Evolutionary conservation across 352 stramenopile genomes (phyloP), one percentile per base, ranked within the genome.

Genomic region (Globisporangium abappressorium): DNA sequence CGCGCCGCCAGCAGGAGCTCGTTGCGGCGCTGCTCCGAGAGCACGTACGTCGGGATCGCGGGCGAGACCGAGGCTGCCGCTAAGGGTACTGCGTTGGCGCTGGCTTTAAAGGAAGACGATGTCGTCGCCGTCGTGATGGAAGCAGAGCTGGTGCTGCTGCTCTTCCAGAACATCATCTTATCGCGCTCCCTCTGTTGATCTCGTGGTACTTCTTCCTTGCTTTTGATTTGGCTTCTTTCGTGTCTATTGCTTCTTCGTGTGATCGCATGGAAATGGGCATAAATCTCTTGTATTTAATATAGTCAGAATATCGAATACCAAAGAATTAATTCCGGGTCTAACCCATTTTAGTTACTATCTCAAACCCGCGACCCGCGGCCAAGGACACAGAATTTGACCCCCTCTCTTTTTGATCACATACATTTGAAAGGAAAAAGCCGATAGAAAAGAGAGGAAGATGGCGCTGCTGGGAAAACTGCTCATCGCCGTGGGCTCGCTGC

Each of bases 1-100:
- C 87, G 80, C 33, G 87, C 87, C n/a, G 84, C 80, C 46, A 82
- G 62, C n/a, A 95, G 72, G 47, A 95, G 75, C 68, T 95, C 81
- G 33, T 72, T 74, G n/a, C 87, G 81, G 26, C 87, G 77, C 70
- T 92, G 74, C 60, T 92, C 85, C 15, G 85, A 90, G 20, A 95
- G 78, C 6, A 83, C 65, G 62, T 84, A 88, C 12, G 81, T 69
- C 28, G 66, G 30, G n/a, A 54, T 22, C 4, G 54, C 38, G 5
- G 38, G 12, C 0, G 38, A 11, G 57, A 14, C 14, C 30, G 53
- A 57, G 15, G 26, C 26, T 47, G 38, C 38, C 18, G 53, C 26
- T n/a, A 33, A 15, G 6, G 15, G 24, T 22, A 51, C 30, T 46
- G 5, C 57, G 30, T 11, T 30, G 5, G 57, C 46, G 1, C 26